phyloP scores from a whole-genome alignment of 108 stramenopile species.

The Pseudonitzschia multiseries region DNA sequence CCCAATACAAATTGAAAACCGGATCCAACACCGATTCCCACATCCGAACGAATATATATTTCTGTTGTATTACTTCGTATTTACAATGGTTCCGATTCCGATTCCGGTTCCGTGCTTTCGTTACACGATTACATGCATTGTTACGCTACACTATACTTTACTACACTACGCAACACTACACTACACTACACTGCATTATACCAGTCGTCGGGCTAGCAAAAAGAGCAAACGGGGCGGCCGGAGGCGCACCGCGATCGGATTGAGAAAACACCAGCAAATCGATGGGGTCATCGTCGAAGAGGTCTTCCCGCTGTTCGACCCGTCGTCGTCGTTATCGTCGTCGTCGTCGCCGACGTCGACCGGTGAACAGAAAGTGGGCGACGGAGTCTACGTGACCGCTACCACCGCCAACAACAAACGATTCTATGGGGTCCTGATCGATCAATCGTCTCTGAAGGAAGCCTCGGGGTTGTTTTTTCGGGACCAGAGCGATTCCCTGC shows the following conservation, averaged over 20 bases:
- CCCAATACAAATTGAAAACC: too few species aligned
- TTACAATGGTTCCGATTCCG: too few species aligned
- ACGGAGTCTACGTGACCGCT: constrained; percentile 54
- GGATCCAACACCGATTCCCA: too few species aligned
- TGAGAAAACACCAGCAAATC: constrained; percentile 39
- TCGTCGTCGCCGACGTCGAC: neutral
- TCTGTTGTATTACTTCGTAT: too few species aligned
- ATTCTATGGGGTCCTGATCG: constrained; percentile 56
- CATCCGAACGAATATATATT: too few species aligned
- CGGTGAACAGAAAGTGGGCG: constrained; percentile 38
- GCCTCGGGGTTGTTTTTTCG: constrained; percentile 44
- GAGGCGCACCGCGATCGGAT: constrained; percentile 26
- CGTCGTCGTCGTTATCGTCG: neutral
- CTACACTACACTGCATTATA: too few species aligned
- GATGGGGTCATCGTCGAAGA: constrained; percentile 53
- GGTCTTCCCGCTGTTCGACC: constrained; percentile 32
- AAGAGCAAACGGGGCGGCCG: constrained; percentile 19
- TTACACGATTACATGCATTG: too few species aligned
- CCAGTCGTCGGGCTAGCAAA: neutral
- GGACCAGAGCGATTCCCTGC: constrained; percentile 45
- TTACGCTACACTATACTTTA: too few species aligned
- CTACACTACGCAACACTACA: too few species aligned
- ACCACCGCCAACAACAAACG: constrained; percentile 44
- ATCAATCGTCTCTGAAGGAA: constrained; percentile 46
- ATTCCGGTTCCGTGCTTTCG: too few species aligned